Conservation (phyloP, 1,139 yeast species). For the Taphrina confusa region DNA sequence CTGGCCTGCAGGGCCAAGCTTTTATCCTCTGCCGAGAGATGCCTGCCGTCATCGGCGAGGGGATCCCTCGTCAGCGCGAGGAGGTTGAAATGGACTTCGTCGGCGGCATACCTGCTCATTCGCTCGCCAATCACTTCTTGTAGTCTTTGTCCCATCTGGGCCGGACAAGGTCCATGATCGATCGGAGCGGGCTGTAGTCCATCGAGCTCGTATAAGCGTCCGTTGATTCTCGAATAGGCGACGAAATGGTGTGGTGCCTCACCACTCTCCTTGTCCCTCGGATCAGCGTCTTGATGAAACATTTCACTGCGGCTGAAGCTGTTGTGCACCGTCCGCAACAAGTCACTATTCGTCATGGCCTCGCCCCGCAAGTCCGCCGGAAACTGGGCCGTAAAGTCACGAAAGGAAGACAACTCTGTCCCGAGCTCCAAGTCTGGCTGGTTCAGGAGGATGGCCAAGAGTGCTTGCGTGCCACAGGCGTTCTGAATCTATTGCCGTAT, state of each 20-base stretch:
- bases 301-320: slow-evolving; percentile 63
- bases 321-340: slow-evolving; percentile 62
- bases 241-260: slow-evolving; percentile 61
- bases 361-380: slow-evolving; percentile 55
- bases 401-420: slow-evolving; percentile 54
- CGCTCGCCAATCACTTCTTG: slow-evolving; percentile 54
- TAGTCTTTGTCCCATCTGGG: slow-evolving; percentile 51
- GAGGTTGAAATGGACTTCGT: slow-evolving; percentile 62
- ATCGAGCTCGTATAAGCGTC: slow-evolving; percentile 63
- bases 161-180: slow-evolving; percentile 53
- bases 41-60: slow-evolving; percentile 48
- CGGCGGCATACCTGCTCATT: slow-evolving; percentile 52
- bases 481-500: slow-evolving; percentile 57
- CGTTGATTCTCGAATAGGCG: slow-evolving; percentile 56
- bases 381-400: slow-evolving; percentile 50
- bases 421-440: slow-evolving; percentile 55
- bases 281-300: slow-evolving; percentile 53
- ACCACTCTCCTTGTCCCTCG: slow-evolving; percentile 46
- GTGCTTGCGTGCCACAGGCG: slow-evolving; percentile 80
- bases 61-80: slow-evolving; percentile 59
- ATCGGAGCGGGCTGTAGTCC: slow-evolving; percentile 66
- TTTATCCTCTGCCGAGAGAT: slow-evolving; percentile 33
- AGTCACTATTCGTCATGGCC: slow-evolving; percentile 62
- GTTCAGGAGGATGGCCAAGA: slow-evolving; percentile 59
- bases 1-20: slow-evolving; percentile 47